Evolutionary conservation across 2,329 filamentous ascomycete genomes (phyloP).

Genomic region (Botrytis galanthina): DNA sequence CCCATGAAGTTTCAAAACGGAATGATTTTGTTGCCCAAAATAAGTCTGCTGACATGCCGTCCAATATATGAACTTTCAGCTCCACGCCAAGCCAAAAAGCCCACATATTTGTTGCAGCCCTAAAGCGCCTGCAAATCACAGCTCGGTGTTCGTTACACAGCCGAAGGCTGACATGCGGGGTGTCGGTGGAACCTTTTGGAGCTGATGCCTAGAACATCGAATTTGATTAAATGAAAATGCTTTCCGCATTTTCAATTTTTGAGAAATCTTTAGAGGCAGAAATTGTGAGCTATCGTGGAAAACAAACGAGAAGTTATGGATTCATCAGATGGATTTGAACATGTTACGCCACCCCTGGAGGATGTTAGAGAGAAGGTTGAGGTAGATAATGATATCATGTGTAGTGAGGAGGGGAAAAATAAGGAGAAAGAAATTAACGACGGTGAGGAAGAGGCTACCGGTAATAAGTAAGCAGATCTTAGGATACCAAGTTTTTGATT

Average conservation of each 20-base stretch:
- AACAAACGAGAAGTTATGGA: not conserved
- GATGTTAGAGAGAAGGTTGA: rapidly evolving
- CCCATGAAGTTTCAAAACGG: not conserved
- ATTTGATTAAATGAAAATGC: not conserved
- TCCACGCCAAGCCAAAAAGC: not conserved
- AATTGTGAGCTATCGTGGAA: not conserved
- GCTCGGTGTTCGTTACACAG: not conserved
- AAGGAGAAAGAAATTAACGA: conserved; percentile 40
- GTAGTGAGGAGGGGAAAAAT: not conserved
- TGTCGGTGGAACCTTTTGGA: no score
- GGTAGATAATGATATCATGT: no score
- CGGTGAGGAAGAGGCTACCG: conserved; percentile 47
- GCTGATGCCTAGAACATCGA: not conserved
- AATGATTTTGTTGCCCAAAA: no score
- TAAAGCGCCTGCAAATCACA: not conserved
- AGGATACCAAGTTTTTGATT: conserved; percentile 38
- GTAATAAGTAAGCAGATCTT: conserved; percentile 21
- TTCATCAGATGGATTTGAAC: not conserved
- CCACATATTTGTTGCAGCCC: not conserved
- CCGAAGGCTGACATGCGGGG: not conserved
- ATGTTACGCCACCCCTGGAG: not conserved
- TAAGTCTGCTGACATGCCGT: not conserved
- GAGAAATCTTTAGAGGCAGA: not conserved
- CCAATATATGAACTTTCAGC: not conserved
- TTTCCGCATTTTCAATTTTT: not conserved